A percentile compares a stretch with the other conserved stretches of the same genome.
Evolutionary conservation across 2,329 filamentous ascomycete species (phyloP).

Genomic region (Aspergillus niger): DNA sequence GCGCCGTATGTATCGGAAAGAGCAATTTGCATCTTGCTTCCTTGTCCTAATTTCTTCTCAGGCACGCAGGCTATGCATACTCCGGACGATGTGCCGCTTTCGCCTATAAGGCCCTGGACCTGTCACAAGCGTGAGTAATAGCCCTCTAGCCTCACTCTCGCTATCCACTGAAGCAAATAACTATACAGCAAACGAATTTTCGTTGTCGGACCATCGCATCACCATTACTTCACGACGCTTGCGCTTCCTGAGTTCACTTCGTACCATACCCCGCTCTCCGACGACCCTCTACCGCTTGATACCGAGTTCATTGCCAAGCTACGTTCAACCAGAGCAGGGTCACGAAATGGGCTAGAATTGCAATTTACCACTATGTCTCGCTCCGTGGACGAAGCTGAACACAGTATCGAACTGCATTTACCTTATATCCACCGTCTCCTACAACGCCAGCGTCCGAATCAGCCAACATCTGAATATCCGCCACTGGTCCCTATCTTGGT

Average conservation of each 20-base stretch:
- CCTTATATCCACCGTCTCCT: conserved; percentile 86
- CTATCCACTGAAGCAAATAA: not conserved
- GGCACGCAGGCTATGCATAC: conserved; percentile 91
- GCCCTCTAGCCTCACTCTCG: not conserved
- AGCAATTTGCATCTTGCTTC: not conserved
- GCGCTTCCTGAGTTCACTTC: conserved; percentile 70
- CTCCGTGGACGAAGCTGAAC: conserved; percentile 74
- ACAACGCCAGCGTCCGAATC: conserved; percentile 54
- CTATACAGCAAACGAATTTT: conserved; percentile 75
- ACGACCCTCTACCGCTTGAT: conserved; percentile 48
- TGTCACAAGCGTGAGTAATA: conserved; percentile 66
- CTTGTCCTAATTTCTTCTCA: conserved; percentile 42
- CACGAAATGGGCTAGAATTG: conserved; percentile 35
- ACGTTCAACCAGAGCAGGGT: conserved; percentile 29
- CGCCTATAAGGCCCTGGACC: conserved; percentile 87
- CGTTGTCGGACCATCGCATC: conserved; percentile 89
- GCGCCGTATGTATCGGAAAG: conserved; percentile 70
- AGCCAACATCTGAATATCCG: conserved; percentile 61
- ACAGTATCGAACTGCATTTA: conserved; percentile 95
- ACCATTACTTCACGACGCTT: conserved; percentile 74
- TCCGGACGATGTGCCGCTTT: conserved; percentile 91
- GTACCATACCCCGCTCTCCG: conserved; percentile 48
- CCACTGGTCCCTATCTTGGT: conserved; percentile 82
- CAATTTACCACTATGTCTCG: conserved; percentile 60
- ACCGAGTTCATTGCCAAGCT: conserved; percentile 46